A percentile compares a stretch with the other conserved stretches of the same genome.
phyloP scores from a whole-genome alignment of 495 filamentous ascomycete genomes.

The Bathelium albidoporum region DNA sequence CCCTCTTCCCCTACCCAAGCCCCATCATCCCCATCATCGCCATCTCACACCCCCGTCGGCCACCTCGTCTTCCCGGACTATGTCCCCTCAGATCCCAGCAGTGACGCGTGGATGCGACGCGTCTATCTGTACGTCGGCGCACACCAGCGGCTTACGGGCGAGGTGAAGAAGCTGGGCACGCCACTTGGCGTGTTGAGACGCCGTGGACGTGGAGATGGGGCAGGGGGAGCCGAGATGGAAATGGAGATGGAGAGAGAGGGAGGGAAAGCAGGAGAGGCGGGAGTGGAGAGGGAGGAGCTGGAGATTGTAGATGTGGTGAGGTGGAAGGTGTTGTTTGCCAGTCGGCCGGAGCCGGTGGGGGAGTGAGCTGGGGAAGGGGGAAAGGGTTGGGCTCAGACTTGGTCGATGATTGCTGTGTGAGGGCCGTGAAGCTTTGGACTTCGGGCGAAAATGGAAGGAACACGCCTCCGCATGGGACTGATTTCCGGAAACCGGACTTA shows the following conservation, averaged over 20 bases:
- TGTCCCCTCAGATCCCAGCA: slow-evolving; percentile 34
- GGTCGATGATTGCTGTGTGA: background rate
- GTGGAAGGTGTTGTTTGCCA: slow-evolving; percentile 81
- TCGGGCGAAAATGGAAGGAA: background rate
- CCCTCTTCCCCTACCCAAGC: background rate
- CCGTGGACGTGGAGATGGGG: slow-evolving; percentile 23
- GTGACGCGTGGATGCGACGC: slow-evolving; percentile 71
- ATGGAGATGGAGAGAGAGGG: slow-evolving; percentile 15
- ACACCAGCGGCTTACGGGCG: slow-evolving; percentile 82
- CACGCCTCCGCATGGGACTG: no score
- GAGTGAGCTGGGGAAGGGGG: background rate
- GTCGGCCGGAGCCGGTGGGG: slow-evolving; percentile 76
- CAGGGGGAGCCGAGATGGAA: slow-evolving; percentile 13
- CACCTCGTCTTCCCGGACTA: slow-evolving; percentile 71
- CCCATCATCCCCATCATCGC: background rate
- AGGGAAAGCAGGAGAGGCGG: slow-evolving; percentile 16
- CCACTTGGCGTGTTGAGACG: slow-evolving; percentile 68
- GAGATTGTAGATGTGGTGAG: slow-evolving; percentile 79
- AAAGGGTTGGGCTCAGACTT: background rate
- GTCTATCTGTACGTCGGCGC: slow-evolving; percentile 80
- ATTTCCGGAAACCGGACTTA: no score
- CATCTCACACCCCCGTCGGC: slow-evolving; percentile 41
- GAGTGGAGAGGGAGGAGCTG: slow-evolving; percentile 37
- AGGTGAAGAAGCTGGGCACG: slow-evolving; percentile 73
- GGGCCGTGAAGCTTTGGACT: background rate